Conservation (phyloP, 306 rosid genomes). For the Gillenia trifoliata region DNA sequence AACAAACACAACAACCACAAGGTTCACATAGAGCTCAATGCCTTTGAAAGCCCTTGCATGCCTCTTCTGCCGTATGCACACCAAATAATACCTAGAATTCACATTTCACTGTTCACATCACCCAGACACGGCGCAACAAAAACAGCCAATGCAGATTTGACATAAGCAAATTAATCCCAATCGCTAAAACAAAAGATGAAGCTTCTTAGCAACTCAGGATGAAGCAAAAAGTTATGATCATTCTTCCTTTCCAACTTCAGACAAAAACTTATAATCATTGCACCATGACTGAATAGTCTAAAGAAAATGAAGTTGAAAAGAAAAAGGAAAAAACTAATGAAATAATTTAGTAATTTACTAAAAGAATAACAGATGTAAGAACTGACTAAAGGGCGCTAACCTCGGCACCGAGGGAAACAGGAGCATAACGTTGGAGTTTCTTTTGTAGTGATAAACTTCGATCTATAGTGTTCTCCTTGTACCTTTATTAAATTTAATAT, state of each 20-base stretch:
- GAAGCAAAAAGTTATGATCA: background rate
- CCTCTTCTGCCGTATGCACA: background rate
- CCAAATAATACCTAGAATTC: background rate
- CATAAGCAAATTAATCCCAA: background rate
- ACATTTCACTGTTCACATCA: background rate
- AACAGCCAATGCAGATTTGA: background rate
- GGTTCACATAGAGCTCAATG: background rate
- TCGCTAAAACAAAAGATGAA: background rate
- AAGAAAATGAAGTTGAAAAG: background rate
- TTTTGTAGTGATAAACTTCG: slow-evolving; percentile 63
- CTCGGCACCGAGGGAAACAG: slow-evolving; percentile 70
- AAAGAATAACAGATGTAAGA: background rate
- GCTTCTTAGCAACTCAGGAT: background rate
- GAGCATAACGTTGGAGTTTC: slow-evolving; percentile 73
- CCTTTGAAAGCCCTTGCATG: background rate
- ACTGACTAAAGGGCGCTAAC: slow-evolving; percentile 30
- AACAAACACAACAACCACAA: background rate
- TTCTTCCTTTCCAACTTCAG: background rate
- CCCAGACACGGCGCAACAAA: background rate
- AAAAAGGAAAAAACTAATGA: background rate
- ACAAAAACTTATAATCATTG: background rate
- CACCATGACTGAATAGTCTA: background rate
- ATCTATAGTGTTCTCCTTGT: slow-evolving; percentile 50
- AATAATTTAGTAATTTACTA: background rate
- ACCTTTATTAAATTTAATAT: slow-evolving; percentile 47